Evolutionary conservation across 345 rosid genomes (phyloP).

Genomic region (Aquilaria malaccensis): DNA sequence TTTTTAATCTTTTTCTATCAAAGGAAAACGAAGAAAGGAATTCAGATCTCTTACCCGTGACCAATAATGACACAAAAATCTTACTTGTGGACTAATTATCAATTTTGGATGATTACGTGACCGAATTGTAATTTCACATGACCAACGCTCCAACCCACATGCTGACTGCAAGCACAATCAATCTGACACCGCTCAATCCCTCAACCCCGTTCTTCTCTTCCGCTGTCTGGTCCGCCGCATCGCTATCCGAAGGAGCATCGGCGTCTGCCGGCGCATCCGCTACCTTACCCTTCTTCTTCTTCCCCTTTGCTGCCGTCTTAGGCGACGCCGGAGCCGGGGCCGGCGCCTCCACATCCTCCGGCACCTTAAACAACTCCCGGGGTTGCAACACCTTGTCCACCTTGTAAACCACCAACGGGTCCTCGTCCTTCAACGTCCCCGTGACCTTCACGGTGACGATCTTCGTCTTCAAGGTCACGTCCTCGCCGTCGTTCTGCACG

Average conservation of each 20-base stretch:
- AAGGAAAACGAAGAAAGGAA: neutral
- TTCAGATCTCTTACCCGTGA: slow-evolving; percentile 6
- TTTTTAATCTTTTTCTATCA: slow-evolving; percentile 6
- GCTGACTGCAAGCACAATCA: slow-evolving; percentile 28
- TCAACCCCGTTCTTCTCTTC: slow-evolving; percentile 43
- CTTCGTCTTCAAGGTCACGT: slow-evolving; percentile 59
- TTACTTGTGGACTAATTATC: neutral
- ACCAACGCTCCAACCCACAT: slow-evolving; percentile 34
- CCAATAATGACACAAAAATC: neutral
- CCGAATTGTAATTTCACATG: slow-evolving; percentile 16
- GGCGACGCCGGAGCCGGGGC: slow-evolving; percentile 42
- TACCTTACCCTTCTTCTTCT: slow-evolving; percentile 12
- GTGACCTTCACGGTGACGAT: slow-evolving; percentile 50
- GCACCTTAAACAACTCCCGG: slow-evolving; percentile 61
- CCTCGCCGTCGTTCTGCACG: slow-evolving; percentile 68
- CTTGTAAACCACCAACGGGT: slow-evolving; percentile 73
- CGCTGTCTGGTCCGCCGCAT: slow-evolving; percentile 39
- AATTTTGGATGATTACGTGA: too few relatives aligned
- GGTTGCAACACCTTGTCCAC: slow-evolving; percentile 69
- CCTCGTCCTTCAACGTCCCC: slow-evolving; percentile 65
- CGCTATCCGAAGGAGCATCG: slow-evolving; percentile 41
- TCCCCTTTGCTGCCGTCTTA: slow-evolving; percentile 23
- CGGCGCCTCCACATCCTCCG: slow-evolving; percentile 25
- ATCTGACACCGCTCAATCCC: slow-evolving; percentile 26
- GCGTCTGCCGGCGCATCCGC: slow-evolving; percentile 45